Conservation (phyloP, 208 protist species). For the Leishmania guyanensis region DNA sequence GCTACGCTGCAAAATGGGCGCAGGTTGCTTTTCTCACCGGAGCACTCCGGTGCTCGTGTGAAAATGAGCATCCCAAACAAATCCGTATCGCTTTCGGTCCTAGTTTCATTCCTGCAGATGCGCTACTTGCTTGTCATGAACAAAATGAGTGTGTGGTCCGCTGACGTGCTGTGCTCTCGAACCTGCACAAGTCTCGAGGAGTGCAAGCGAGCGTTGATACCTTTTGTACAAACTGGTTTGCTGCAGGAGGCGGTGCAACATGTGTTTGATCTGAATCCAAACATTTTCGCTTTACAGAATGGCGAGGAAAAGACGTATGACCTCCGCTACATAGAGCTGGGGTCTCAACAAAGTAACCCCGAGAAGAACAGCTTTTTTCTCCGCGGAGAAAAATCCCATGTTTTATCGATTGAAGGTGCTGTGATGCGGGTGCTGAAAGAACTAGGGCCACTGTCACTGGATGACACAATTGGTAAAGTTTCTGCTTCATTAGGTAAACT, state of each 20-base stretch:
- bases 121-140: constrained; percentile 32
- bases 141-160: constrained; percentile 18
- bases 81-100: constrained; percentile 8
- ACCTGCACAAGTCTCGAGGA: constrained; percentile 11
- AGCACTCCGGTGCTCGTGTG: constrained; percentile 29
- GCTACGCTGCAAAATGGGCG: constrained; percentile 13
- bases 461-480: constrained; percentile 12
- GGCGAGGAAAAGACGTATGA: constrained; percentile 15
- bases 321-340: constrained; percentile 22
- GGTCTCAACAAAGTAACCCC: constrained; percentile 25
- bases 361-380: constrained; percentile 20
- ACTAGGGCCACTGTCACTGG: constrained; percentile 15
- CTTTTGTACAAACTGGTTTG: constrained; percentile 23
- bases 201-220: constrained; percentile 23
- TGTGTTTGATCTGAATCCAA: constrained; percentile 2
- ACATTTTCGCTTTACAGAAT: neutral
- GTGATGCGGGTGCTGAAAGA: constrained; percentile 26
- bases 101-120: constrained; percentile 30
- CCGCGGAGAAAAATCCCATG: constrained; percentile 26
- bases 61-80: constrained; percentile 10
- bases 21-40: constrained; percentile 25
- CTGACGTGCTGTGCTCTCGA: constrained; percentile 14
- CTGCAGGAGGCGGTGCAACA: constrained; percentile 19
- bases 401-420: constrained; percentile 21
- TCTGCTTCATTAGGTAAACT: constrained; percentile 8